Conservation (phyloP, 164 flowering plant genomes). For the Buxus sempervirens region DNA sequence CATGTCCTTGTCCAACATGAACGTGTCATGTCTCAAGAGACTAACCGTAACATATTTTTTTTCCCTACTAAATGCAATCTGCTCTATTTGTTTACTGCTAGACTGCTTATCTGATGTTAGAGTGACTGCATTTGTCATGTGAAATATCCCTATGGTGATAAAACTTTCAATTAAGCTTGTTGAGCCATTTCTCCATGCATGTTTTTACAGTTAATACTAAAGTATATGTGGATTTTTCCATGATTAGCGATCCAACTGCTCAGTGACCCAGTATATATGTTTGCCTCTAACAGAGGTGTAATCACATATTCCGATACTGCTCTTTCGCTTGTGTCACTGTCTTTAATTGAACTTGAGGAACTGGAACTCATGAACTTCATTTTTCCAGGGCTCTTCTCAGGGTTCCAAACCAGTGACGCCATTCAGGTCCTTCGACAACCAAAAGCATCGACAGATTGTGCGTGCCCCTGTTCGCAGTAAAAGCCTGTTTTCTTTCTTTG, state of each 20-base stretch:
- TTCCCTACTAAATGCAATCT: too few relatives aligned
- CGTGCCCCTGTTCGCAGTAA: conserved; percentile 70
- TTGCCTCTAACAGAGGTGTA: neutral
- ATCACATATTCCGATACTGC: neutral
- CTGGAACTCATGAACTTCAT: neutral
- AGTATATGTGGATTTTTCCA: too few relatives aligned
- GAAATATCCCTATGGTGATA: too few relatives aligned
- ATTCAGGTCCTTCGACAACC: conserved; percentile 54
- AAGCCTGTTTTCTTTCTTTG: conserved; percentile 71
- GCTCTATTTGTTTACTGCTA: too few relatives aligned
- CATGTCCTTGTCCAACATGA: too few relatives aligned
- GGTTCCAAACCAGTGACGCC: conserved; percentile 45
- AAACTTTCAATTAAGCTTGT: too few relatives aligned
- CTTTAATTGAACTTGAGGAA: neutral
- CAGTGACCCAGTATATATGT: neutral
- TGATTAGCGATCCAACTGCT: neutral
- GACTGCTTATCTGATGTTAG: too few relatives aligned
- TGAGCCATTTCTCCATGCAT: too few relatives aligned
- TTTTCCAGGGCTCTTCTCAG: conserved; percentile 50
- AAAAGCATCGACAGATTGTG: conserved; percentile 31
- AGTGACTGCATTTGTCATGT: too few relatives aligned
- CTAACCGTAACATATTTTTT: too few relatives aligned
- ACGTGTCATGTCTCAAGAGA: too few relatives aligned
- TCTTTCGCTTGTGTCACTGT: neutral
- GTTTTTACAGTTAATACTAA: too few relatives aligned